Conservation (phyloP, 2,329 filamentous ascomycete genomes). For the Calonectria hongkongensis region DNA sequence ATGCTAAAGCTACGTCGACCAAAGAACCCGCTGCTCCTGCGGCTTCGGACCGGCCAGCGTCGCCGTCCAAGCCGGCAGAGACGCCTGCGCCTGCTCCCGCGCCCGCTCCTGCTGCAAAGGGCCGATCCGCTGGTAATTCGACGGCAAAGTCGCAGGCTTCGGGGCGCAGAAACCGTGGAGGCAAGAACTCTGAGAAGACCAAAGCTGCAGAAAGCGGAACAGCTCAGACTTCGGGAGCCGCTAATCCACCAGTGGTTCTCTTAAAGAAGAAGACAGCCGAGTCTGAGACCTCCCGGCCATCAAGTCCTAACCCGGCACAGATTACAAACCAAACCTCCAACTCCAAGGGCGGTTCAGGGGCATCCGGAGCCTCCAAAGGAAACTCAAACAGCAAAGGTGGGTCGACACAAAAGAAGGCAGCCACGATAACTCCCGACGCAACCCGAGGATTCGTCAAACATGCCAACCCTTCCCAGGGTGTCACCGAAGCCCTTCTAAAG, state of each 20-base stretch:
- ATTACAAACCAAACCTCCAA: constrained; percentile 57
- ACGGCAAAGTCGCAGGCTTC: constrained; percentile 54
- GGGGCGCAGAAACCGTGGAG: constrained; percentile 59
- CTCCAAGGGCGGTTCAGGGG: constrained; percentile 47
- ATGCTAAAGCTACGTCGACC: constrained; percentile 62
- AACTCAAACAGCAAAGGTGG: constrained; percentile 51
- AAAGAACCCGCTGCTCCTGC: constrained; percentile 57
- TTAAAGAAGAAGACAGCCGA: constrained; percentile 63
- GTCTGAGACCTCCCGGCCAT: constrained; percentile 46
- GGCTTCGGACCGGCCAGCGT: constrained; percentile 47
- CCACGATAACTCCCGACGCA: constrained; percentile 63
- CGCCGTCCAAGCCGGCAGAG: constrained; percentile 48
- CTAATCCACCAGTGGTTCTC: constrained; percentile 63
- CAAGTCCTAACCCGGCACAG: constrained; percentile 53
- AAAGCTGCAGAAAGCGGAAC: constrained; percentile 49
- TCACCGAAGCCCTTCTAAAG: constrained; percentile 87
- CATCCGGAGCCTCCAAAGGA: constrained; percentile 46
- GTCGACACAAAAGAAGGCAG: constrained; percentile 59
- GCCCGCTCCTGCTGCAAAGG: constrained; percentile 48
- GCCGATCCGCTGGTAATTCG: constrained; percentile 45
- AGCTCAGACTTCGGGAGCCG: constrained; percentile 46
- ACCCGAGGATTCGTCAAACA: constrained; percentile 87
- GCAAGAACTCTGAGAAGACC: constrained; percentile 63
- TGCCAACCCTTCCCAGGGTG: constrained; percentile 91
- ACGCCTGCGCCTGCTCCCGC: constrained; percentile 37